These are phyloP conservation scores for Phaeotremella skinneri DNA, from an alignment of 768 basidiomycete genomes.

Conservation along the genomic window DNA sequence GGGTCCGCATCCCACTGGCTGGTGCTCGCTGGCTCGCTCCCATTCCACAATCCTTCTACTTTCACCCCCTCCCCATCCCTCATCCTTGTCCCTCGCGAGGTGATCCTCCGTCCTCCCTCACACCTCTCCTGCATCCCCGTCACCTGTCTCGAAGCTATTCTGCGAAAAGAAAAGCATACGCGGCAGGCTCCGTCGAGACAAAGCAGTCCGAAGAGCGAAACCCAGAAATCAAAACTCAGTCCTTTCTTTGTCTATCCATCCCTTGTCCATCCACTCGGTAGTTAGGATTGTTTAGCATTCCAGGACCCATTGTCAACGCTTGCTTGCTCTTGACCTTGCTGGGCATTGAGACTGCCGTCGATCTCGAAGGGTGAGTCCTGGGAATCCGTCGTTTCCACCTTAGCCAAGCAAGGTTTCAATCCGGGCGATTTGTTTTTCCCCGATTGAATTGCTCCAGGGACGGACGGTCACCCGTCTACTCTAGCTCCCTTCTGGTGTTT, in stretches of 20 bases:
- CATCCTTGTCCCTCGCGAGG: background rate
- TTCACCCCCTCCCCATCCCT: background rate
- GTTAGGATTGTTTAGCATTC: background rate
- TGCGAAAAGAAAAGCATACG: background rate
- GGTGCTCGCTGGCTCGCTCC: background rate
- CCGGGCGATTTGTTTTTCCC: background rate
- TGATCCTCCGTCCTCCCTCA: background rate
- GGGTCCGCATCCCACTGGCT: background rate
- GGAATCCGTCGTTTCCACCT: too few relatives aligned
- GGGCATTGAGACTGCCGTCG: background rate
- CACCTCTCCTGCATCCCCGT: background rate
- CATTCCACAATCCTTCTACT: background rate
- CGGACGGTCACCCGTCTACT: too few relatives aligned
- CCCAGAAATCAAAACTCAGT: background rate
- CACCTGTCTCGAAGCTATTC: background rate
- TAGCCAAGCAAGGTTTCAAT: too few relatives aligned
- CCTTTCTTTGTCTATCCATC: background rate
- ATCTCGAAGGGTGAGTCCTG: slow-evolving; percentile 1
- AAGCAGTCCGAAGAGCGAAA: background rate
- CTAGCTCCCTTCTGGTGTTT: too few relatives aligned
- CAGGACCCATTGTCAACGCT: background rate
- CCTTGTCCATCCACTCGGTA: background rate
- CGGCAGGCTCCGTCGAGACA: background rate
- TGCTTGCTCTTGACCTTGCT: too few relatives aligned
- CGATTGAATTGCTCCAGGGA: background rate